A percentile compares a stretch with the other conserved stretches of the same genome.
Conservation (phyloP, 2,329 filamentous ascomycete species). For the Aspergillus fructus region DNA sequence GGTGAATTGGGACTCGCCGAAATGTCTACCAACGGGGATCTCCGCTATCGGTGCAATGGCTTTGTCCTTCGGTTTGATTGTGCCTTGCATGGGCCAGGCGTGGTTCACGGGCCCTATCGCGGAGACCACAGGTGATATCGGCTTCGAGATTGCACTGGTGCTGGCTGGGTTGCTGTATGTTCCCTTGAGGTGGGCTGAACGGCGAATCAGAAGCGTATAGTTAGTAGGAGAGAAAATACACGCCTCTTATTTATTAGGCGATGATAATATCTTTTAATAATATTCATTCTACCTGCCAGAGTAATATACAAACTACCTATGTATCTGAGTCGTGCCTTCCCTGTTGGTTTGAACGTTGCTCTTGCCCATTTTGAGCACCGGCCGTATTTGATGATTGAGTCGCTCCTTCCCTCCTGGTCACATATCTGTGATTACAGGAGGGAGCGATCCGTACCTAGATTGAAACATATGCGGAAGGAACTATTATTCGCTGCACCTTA, state of each 20-base stretch:
- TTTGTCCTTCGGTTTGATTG: conserved; percentile 1
- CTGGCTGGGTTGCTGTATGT: conserved; percentile 3
- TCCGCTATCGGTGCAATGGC: conserved; percentile 4
- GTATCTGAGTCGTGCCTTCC: too few species aligned
- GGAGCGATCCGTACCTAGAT: too few species aligned
- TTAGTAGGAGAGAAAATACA: background rate
- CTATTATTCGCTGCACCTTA: too few species aligned
- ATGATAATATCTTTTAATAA: background rate
- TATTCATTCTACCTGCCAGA: too few species aligned
- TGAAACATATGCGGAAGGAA: too few species aligned
- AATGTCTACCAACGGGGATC: background rate
- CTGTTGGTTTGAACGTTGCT: too few species aligned
- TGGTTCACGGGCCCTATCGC: conserved; percentile 11
- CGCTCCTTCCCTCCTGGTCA: too few species aligned
- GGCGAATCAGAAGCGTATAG: background rate
- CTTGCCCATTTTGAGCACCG: too few species aligned
- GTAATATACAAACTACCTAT: too few species aligned
- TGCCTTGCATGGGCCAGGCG: conserved; percentile 9
- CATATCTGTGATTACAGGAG: too few species aligned
- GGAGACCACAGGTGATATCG: conserved; percentile 13
- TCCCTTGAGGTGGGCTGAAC: conserved; percentile 1
- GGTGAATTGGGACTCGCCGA: background rate
- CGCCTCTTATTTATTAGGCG: background rate
- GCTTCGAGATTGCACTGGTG: conserved; percentile 11
- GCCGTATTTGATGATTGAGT: too few species aligned